phyloP scores from a whole-genome alignment of 164 flowering plant species.

The Chimonanthus praecox region DNA sequence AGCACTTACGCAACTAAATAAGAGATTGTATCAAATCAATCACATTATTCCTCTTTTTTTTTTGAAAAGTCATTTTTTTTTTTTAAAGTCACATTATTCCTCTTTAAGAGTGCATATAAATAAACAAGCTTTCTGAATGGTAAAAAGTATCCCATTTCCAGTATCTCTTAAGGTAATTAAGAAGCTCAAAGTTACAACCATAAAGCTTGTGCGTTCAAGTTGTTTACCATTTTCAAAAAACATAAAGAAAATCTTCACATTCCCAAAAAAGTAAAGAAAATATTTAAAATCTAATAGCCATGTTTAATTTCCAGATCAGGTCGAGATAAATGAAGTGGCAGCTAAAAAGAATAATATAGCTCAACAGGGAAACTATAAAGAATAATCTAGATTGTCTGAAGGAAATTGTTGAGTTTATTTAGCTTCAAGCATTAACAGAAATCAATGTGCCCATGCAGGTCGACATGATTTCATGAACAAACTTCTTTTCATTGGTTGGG shows the following conservation, averaged over 20 bases:
- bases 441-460: not conserved
- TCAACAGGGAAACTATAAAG: not conserved
- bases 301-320: not conserved
- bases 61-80: too few relatives aligned
- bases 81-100: too few relatives aligned
- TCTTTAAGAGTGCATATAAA: too few relatives aligned
- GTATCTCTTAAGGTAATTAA: not conserved
- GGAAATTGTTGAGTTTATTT: not conserved
- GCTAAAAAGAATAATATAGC: not conserved
- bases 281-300: not conserved
- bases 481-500: too few relatives aligned
- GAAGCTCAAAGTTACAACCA: not conserved
- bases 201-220: not conserved
- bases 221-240: too few relatives aligned
- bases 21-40: not conserved
- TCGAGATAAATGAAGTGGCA: not conserved
- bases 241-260: too few relatives aligned
- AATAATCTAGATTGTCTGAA: not conserved
- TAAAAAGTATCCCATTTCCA: not conserved
- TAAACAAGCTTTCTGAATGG: not conserved
- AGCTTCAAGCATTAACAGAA: not conserved
- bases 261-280: not conserved
- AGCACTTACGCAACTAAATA: constrained; percentile 4
- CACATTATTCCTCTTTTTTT: not conserved
- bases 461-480: not conserved